These are phyloP conservation scores for Astrephomene gubernaculifera DNA, from an alignment of 139 green algal genomes.

Conservation along the genomic window DNA sequence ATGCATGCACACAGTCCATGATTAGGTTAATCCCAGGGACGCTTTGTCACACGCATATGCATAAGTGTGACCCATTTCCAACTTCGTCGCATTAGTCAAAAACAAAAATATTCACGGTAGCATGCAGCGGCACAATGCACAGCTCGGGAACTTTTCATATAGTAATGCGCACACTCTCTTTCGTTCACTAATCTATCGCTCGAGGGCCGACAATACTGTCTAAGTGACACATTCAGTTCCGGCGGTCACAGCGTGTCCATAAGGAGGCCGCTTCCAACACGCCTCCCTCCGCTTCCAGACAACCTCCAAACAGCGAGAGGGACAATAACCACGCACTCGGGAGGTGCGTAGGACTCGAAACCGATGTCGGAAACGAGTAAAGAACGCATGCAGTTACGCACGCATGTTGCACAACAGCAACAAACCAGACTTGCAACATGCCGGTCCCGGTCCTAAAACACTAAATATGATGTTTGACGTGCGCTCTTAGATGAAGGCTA, in stretches of 20 bases:
- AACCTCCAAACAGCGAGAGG: not conserved
- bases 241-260: too few species aligned
- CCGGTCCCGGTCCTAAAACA: too few species aligned
- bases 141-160: too few species aligned
- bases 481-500: not conserved
- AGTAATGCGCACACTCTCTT: not conserved
- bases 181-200: not conserved
- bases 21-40: too few species aligned
- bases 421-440: constrained; percentile 2
- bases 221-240: too few species aligned
- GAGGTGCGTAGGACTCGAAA: too few species aligned
- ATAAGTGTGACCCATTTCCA: not conserved
- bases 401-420: not conserved
- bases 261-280: too few species aligned
- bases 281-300: too few species aligned
- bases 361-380: not conserved
- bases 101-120: not conserved
- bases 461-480: not conserved
- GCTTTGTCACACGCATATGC: not conserved
- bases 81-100: not conserved
- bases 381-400: not conserved
- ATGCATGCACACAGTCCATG: too few species aligned
- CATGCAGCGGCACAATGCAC: not conserved
- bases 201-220: too few species aligned
- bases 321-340: not conserved